Evolutionary conservation across 768 basidiomycete genomes (phyloP).

Genomic region (Mycena chlorophos): DNA sequence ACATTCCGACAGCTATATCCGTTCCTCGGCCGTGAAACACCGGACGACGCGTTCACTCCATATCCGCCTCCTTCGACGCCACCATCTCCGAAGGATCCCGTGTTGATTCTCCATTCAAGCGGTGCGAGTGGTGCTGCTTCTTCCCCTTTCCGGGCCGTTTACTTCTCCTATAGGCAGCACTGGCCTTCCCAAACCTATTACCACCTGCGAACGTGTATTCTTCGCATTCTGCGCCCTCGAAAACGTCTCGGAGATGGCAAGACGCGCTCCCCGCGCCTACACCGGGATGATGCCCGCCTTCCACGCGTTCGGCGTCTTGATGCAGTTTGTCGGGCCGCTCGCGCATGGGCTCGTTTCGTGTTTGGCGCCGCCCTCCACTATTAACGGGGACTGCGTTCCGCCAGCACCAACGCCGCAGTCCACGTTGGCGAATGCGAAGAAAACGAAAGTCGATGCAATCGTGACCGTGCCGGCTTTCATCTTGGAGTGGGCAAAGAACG

Average conservation of each 20-base stretch:
- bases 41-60: background rate
- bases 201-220: background rate
- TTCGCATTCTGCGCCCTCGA: background rate
- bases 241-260: background rate
- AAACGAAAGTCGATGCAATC: background rate
- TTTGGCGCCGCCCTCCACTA: background rate
- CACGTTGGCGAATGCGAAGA: background rate
- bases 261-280: too few species aligned
- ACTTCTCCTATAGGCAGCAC: background rate
- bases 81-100: background rate
- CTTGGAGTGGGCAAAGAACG: background rate
- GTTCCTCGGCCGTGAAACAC: background rate
- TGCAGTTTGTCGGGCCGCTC: background rate
- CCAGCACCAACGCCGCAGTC: background rate
- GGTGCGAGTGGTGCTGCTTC: background rate
- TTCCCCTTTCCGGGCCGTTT: background rate
- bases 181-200: background rate
- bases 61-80: background rate
- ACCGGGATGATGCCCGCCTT: background rate
- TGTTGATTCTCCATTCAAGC: background rate
- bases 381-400: background rate
- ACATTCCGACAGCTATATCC: background rate
- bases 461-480: background rate
- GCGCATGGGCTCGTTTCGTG: background rate
- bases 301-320: background rate